Conservation (phyloP, 2,329 filamentous ascomycete species). For the Orbilia blumenaviensis region DNA sequence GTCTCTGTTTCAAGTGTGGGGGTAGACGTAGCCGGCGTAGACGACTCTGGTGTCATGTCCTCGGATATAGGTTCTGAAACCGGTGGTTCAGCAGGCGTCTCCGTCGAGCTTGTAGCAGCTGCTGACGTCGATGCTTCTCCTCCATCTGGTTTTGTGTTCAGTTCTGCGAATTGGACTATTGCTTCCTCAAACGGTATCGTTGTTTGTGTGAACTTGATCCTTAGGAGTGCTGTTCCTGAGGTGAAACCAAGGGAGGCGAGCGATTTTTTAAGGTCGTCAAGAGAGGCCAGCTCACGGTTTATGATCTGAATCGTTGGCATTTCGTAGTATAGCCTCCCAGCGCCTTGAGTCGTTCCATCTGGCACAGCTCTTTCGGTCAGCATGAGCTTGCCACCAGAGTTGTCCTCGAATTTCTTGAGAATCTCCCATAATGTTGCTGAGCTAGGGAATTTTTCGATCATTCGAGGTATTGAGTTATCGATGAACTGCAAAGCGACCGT, state of each 20-base stretch:
- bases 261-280: constrained; percentile 87
- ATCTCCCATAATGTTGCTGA: constrained; percentile 89
- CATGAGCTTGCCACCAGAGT: constrained; percentile 69
- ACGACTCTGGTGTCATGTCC: constrained; percentile 19
- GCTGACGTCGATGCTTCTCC: constrained; percentile 59
- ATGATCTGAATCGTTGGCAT: constrained; percentile 84
- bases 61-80: constrained; percentile 31
- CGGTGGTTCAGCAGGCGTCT: constrained; percentile 50
- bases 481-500: constrained; percentile 81
- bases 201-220: constrained; percentile 78
- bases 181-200: constrained; percentile 83
- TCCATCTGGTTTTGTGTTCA: constrained; percentile 70
- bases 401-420: constrained; percentile 87
- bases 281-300: constrained; percentile 78
- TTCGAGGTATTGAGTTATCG: constrained; percentile 71
- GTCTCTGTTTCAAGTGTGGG: constrained; percentile 30
- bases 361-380: constrained; percentile 83
- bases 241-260: constrained; percentile 87
- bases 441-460: constrained; percentile 86
- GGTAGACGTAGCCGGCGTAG: constrained; percentile 12
- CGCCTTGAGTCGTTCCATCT: constrained; percentile 66
- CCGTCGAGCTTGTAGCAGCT: constrained; percentile 55
- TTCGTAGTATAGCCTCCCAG: constrained; percentile 87
- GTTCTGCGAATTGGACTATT: constrained; percentile 79
- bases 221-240: constrained; percentile 79